Conservation (phyloP, 2,329 filamentous ascomycete genomes). For the Neopestalotiopsis clavispora region DNA sequence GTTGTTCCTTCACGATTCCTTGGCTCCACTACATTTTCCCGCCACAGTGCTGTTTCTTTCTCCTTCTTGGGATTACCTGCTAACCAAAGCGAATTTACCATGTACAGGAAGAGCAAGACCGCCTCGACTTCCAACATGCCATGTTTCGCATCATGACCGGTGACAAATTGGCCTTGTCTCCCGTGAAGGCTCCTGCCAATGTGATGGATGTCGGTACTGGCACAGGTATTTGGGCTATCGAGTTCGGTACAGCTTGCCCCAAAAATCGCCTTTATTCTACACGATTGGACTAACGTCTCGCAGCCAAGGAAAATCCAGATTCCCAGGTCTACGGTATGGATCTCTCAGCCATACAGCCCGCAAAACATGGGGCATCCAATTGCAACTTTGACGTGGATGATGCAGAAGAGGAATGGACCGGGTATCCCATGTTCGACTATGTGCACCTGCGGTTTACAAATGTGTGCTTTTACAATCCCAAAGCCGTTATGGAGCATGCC, state of each 20-base stretch:
- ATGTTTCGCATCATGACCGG: background rate
- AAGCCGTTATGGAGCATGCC: background rate
- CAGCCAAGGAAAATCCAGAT: slow-evolving; percentile 3
- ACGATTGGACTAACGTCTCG: background rate
- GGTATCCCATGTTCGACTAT: slow-evolving; percentile 11
- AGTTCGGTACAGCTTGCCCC: background rate
- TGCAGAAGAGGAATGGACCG: slow-evolving; percentile 10
- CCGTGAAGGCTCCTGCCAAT: background rate
- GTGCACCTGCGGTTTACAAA: background rate
- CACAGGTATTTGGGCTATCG: slow-evolving; percentile 9
- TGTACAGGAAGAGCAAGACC: slow-evolving; percentile 2
- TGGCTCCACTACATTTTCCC: background rate
- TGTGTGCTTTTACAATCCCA: slow-evolving; percentile 3
- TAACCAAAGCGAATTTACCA: no score
- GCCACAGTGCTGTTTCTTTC: background rate
- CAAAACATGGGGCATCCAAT: background rate
- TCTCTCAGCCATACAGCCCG: slow-evolving; percentile 9
- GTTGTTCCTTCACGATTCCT: background rate
- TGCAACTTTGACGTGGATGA: background rate
- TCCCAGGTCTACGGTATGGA: slow-evolving; percentile 7
- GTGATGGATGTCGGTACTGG: slow-evolving; percentile 8
- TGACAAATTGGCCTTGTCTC: background rate
- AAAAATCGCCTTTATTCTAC: background rate
- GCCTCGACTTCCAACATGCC: slow-evolving; percentile 7
- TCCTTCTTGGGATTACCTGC: no score